A percentile compares a stretch with the other conserved stretches of the same genome.
phyloP scores from a whole-genome alignment of 1,284 basidiomycete species.

The Moniliophthora roreri region DNA sequence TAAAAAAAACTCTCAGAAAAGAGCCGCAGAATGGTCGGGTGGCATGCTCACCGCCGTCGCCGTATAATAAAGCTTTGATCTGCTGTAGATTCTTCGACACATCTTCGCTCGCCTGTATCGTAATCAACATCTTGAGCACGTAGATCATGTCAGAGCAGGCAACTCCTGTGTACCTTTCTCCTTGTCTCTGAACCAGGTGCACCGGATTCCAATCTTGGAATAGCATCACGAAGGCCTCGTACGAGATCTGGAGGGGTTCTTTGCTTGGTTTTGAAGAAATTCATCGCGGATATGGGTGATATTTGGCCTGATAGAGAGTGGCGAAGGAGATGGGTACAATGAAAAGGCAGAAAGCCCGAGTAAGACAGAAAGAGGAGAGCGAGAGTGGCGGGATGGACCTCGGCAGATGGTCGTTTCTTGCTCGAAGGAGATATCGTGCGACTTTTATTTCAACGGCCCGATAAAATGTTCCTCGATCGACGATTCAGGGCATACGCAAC shows the following conservation, averaged over 20 bases:
- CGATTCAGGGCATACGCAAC: too few relatives aligned
- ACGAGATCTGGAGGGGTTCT: constrained; percentile 86
- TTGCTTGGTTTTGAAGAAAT: constrained; percentile 92
- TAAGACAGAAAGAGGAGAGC: not conserved
- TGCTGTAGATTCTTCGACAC: constrained; percentile 87
- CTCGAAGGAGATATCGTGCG: constrained; percentile 2
- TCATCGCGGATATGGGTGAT: constrained; percentile 53
- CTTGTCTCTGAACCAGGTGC: constrained; percentile 74
- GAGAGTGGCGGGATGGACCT: not conserved
- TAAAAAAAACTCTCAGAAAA: constrained; percentile 4
- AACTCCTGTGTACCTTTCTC: constrained; percentile 61
- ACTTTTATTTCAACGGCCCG: not conserved
- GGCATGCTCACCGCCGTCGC: constrained; percentile 71
- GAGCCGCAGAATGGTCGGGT: not conserved
- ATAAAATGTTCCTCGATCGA: too few relatives aligned
- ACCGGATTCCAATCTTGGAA: constrained; percentile 73
- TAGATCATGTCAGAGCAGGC: not conserved
- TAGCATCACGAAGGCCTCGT: constrained; percentile 74
- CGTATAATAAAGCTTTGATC: constrained; percentile 84
- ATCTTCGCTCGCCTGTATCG: constrained; percentile 78
- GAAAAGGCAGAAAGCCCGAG: not conserved
- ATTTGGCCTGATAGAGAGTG: not conserved
- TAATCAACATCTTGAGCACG: not conserved
- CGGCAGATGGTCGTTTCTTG: not conserved
- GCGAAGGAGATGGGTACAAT: not conserved